phyloP scores from a whole-genome alignment of 2,329 filamentous ascomycete species.

The Fusarium decemcellulare region DNA sequence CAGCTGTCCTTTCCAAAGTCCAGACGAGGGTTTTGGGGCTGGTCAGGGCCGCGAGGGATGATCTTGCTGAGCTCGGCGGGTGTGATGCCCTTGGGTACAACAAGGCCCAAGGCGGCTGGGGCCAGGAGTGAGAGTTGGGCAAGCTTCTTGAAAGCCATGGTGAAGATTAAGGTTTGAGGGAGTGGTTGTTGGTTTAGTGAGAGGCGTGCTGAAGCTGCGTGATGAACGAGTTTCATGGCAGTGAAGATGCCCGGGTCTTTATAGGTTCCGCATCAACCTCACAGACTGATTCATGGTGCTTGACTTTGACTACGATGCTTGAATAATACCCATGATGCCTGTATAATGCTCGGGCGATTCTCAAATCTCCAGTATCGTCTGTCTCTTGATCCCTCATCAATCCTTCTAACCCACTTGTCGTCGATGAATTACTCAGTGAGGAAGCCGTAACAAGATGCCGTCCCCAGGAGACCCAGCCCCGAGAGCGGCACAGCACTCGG shows the following conservation, averaged over 20 bases:
- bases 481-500: background rate
- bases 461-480: background rate
- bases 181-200: background rate
- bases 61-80: background rate
- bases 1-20: slow-evolving; percentile 1
- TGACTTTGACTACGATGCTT: too few relatives aligned
- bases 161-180: background rate
- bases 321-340: background rate
- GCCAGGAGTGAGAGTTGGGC: background rate
- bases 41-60: background rate
- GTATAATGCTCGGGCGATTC: background rate
- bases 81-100: background rate
- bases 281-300: too few relatives aligned
- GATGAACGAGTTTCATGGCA: background rate
- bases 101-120: background rate
- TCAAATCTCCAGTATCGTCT: background rate
- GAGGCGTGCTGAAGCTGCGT: background rate
- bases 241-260: background rate
- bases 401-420: background rate
- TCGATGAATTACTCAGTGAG: background rate
- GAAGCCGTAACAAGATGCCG: background rate
- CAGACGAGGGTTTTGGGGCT: background rate
- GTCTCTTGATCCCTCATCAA: background rate
- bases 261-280: background rate
- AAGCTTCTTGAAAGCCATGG: background rate